These are phyloP conservation scores for Noccaea caerulescens DNA, from an alignment of 345 rosid species.

Conservation along the genomic window DNA sequence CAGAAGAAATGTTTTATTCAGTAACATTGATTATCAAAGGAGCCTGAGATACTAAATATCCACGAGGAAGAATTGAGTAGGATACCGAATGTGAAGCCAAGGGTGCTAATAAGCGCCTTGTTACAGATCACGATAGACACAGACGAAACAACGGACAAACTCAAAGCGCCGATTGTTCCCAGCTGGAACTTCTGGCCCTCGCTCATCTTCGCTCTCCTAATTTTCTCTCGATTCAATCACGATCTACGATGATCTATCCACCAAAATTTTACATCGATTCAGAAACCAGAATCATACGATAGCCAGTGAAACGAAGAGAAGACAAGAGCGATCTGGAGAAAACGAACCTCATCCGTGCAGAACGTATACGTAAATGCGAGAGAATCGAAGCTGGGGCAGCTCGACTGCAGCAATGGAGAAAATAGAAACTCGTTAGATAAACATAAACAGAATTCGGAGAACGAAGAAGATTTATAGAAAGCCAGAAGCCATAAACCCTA, in stretches of 20 bases:
- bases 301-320: not conserved
- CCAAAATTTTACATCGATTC: slow-evolving; percentile 7
- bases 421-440: slow-evolving; percentile 22
- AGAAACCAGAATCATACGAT: slow-evolving; percentile 11
- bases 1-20: not conserved
- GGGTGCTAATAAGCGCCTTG: slow-evolving; percentile 97
- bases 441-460: not conserved
- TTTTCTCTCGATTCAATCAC: slow-evolving; percentile 51
- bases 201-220: slow-evolving; percentile 59
- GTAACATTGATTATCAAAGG: slow-evolving; percentile 17
- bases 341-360: slow-evolving; percentile 41
- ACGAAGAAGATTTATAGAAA: slow-evolving; percentile 27
- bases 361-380: slow-evolving; percentile 32
- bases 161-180: slow-evolving; percentile 92
- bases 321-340: slow-evolving; percentile 38
- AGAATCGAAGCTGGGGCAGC: slow-evolving; percentile 36
- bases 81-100: slow-evolving; percentile 94
- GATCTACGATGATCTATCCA: slow-evolving; percentile 51
- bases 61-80: not conserved
- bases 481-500: slow-evolving; percentile 47
- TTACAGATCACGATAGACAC: slow-evolving; percentile 99
- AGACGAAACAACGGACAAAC: slow-evolving; percentile 97
- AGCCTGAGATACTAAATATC: not conserved
- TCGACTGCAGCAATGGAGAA: slow-evolving; percentile 38
- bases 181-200: slow-evolving; percentile 91